Conservation (phyloP, 352 stramenopile genomes). For the Pythium chondricola region DNA sequence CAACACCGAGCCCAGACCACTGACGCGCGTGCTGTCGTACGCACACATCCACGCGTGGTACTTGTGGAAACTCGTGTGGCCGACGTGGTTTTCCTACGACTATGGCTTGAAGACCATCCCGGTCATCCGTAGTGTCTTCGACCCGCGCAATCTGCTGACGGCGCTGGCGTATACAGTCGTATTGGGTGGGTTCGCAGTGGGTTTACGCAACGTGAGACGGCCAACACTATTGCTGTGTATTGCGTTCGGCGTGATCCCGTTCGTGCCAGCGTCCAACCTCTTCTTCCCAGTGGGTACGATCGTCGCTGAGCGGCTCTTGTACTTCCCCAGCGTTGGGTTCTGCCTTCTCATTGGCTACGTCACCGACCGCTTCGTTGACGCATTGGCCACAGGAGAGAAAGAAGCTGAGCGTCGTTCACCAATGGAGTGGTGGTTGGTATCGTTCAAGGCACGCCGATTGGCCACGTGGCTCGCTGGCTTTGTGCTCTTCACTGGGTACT, state of each 20-base stretch:
- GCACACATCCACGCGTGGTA: conserved; percentile 86
- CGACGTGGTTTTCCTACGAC: conserved; percentile 83
- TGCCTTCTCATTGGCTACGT: conserved; percentile 49
- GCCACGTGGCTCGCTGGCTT: conserved; percentile 10
- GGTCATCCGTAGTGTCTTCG: conserved; percentile 42
- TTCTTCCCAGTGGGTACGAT: conserved; percentile 89
- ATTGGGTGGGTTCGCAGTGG: conserved; percentile 18
- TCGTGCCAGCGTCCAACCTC: conserved; percentile 88
- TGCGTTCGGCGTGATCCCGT: conserved; percentile 76
- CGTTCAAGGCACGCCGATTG: neutral
- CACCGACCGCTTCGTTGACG: conserved; percentile 21
- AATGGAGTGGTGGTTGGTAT: neutral
- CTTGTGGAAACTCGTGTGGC: conserved; percentile 86
- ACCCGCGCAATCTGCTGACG: conserved; percentile 59
- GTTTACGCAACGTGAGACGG: conserved; percentile 13
- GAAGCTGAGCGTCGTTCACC: too few relatives aligned
- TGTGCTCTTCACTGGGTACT: conserved; percentile 27
- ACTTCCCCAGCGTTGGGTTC: conserved; percentile 87
- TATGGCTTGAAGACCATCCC: conserved; percentile 87
- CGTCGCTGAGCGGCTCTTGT: conserved; percentile 87
- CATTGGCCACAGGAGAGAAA: neutral
- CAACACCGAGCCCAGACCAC: conserved; percentile 29
- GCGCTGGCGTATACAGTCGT: conserved; percentile 54
- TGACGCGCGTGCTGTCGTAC: conserved; percentile 63
- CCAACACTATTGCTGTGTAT: conserved; percentile 46